Conservation (phyloP, 352 stramenopile species). For the Globisporangium echinulatum region DNA sequence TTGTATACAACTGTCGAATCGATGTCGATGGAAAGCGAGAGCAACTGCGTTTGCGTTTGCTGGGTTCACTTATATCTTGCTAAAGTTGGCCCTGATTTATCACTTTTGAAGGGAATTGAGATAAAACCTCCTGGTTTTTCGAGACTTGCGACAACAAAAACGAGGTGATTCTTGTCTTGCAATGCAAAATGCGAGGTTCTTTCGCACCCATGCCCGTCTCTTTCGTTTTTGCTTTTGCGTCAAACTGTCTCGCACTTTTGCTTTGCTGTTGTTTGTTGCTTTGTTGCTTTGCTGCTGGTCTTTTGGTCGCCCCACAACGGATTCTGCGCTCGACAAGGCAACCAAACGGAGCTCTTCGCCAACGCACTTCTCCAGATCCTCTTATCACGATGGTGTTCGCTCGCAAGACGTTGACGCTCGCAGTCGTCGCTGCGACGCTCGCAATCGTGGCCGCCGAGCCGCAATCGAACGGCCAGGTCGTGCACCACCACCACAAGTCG, state of each 20-base stretch:
- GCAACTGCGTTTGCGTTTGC: no score
- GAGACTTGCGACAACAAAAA: background rate
- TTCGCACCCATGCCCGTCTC: no score
- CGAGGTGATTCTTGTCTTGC: background rate
- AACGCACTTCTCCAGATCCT: no score
- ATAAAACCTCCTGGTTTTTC: conserved; percentile 9
- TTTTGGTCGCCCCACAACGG: no score
- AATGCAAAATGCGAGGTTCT: no score
- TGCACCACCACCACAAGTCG: conserved; percentile 7
- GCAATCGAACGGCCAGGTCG: background rate
- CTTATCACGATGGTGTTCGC: conserved; percentile 11
- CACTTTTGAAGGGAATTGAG: conserved; percentile 5
- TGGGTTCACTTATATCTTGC: no score
- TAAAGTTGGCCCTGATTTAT: conserved; percentile 12
- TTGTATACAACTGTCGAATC: no score
- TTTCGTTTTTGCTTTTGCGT: no score
- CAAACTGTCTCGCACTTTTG: background rate
- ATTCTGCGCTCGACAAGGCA: background rate
- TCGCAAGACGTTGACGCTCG: conserved; percentile 15
- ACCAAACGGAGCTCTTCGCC: background rate
- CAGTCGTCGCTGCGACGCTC: conserved; percentile 14
- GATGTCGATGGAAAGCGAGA: no score
- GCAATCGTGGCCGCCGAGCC: conserved; percentile 8
- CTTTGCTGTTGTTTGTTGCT: background rate
- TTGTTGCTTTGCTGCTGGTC: no score